Percentiles rank a stretch among this genome's conserved stretches.
Evolutionary conservation across 192 early-diverging fungal genomes (phyloP).

Genomic region (Backusella tuberculispora): DNA sequence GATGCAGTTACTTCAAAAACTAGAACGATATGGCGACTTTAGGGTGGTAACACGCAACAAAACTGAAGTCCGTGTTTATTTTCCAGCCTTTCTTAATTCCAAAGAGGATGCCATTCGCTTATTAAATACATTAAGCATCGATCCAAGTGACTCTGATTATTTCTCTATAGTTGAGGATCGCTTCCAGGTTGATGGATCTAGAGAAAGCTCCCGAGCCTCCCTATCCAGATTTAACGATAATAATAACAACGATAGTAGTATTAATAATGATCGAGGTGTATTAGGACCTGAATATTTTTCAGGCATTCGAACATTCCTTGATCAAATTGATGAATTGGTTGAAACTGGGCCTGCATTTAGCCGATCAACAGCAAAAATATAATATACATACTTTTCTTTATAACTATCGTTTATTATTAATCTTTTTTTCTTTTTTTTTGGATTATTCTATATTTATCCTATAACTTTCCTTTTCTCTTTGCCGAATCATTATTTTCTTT

Average conservation of each 20-base stretch:
- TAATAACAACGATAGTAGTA: neutral
- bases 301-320: constrained; percentile 41
- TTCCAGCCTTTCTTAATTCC: constrained; percentile 3
- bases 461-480: constrained; percentile 14
- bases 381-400: neutral
- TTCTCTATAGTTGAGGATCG: constrained; percentile 14
- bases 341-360: constrained; percentile 25
- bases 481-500: neutral
- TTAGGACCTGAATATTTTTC: constrained; percentile 43
- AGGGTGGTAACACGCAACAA: neutral
- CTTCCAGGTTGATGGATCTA: constrained; percentile 19
- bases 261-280: neutral
- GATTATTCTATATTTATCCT: constrained; percentile 7
- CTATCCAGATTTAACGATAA: neutral
- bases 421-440: neutral
- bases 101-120: neutral
- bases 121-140: neutral
- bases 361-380: constrained; percentile 14
- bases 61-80: constrained; percentile 12
- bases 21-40: neutral
- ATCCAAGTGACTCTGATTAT: neutral
- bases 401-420: neutral
- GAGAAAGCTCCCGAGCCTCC: too few relatives aligned
- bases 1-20: neutral
- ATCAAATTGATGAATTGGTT: constrained; percentile 42